Evolutionary conservation across 2,329 filamentous ascomycete genomes (phyloP), one percentile per base, ranked within the genome.

Genomic region (Paraconiothyrium sp.): DNA sequence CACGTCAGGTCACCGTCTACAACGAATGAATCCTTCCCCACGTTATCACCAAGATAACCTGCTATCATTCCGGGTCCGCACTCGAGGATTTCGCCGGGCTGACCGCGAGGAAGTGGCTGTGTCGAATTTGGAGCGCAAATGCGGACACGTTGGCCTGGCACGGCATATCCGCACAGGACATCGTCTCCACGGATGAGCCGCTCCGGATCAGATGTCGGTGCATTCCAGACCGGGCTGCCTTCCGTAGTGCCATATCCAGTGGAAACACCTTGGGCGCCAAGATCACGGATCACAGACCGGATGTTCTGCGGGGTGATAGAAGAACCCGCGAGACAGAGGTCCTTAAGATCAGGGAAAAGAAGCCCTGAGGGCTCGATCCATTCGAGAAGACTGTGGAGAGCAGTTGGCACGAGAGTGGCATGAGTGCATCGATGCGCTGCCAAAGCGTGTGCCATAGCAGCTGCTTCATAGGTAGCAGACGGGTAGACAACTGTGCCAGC

Each of bases 301-400:
- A 56, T 47, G 11, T 35, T 37, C 11, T 47, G 41, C 30, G 54
- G 54, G 5, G 54, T 56, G 43, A 56, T 56, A 10, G 54, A 35
- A 6, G 54, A 46, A 10, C 54, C 54, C 4, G 54, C 54, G 9
- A 56, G 41, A 10, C 54, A 47, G 3, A 56, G 24, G n/a, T 56
- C 54, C 34, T 47, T 46, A 11, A 56, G 41, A 7, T 46, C 30
- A 37, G 54, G 54, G 32, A 56, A 56, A 3, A 9, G 16, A 5
- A 47, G n/a, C 3, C 54, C 54, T 16, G 34, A 14, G 7, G 30
- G 54, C 30, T 47, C 54, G 43, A 47, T 39, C 24, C 27, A 47
- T 8, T 56, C 54, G 14, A 56, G 54, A 13, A 56, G 43, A 16
- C 54, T 56, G 54, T 56, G 54, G 4, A 56, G 54, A n/a, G 54